Evolutionary conservation across 768 basidiomycete genomes (phyloP).

Genomic region (Lactarius vividus): DNA sequence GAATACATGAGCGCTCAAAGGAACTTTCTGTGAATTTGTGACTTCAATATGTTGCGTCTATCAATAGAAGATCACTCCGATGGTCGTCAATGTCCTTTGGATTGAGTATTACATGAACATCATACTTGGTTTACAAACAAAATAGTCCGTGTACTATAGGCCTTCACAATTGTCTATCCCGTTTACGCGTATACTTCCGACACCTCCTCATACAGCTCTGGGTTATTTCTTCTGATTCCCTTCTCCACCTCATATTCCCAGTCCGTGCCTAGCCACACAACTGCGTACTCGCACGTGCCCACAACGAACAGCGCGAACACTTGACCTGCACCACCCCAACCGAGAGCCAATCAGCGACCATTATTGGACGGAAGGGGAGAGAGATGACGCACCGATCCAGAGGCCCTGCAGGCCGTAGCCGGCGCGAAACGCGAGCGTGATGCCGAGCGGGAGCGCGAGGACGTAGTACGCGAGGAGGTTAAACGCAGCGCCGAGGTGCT

Average conservation of each 20-base stretch:
- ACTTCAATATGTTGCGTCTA: neutral
- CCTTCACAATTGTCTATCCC: neutral
- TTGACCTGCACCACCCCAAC: conserved; percentile 47
- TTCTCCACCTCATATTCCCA: conserved; percentile 47
- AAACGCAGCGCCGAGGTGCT: conserved; percentile 72
- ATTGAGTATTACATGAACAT: neutral
- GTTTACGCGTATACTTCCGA: conserved; percentile 8
- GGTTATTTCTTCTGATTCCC: conserved; percentile 38
- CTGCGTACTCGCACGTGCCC: conserved; percentile 63
- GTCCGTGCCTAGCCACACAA: conserved; percentile 53
- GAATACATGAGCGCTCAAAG: conserved; percentile 8
- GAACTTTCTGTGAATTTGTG: neutral
- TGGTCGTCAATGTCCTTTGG: no score
- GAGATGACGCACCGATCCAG: conserved; percentile 43
- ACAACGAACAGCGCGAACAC: conserved; percentile 70
- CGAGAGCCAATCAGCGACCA: conserved; percentile 21
- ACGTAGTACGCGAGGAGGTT: conserved; percentile 66
- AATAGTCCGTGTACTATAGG: neutral
- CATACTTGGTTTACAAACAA: neutral
- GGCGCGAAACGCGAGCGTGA: conserved; percentile 47
- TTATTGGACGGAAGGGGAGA: neutral
- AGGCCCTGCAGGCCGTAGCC: conserved; percentile 48
- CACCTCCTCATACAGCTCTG: conserved; percentile 13
- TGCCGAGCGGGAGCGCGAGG: conserved; percentile 51
- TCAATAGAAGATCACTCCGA: no score